Evolutionary conservation across 2,329 filamentous ascomycete species (phyloP), one percentile per base, ranked within the genome.

Genomic region (Apiospora rasikravindrae): DNA sequence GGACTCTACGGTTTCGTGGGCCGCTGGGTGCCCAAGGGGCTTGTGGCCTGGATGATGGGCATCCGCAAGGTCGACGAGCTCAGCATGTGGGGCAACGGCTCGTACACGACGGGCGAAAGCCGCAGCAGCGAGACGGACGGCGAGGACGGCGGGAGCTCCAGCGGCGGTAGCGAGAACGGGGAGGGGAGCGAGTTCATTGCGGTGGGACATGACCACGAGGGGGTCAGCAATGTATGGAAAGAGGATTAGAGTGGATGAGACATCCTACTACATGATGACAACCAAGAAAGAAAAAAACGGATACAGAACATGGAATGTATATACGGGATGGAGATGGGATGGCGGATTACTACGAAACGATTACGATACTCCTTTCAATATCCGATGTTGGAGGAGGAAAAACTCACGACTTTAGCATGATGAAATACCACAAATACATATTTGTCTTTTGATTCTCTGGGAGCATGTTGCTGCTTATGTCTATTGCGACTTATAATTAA

Each of bases 1-100:
- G 87, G 92, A 71, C 87, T 95, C 0, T 98, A 98, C 82, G 93
- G 94, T 51, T 87, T 98, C 42, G 92, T 98, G 10, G 96, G 95
- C 7, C 88, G 89, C 51, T 96, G 92, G 89, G 88, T 93, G 33
- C 96, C 96, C 1, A 87, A 89, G 26, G 88, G 91, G 2, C 80
- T 98, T 22, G 92, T 98, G n/a, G 91, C 91, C 1, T 96, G 94
- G 93, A 97, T 98, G 93, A 92, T 98, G 89, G 95, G 95, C 14
- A 89, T 95, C 72, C 86, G 91, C 73, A 85, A 85, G 71, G 89
- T 92, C 22, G 86, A 89, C 70, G 86, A 90, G 80, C 82, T 90
- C 67, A 86, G 85, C 68, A 80, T 85, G 2, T 89, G 87, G 87
- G 47, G 53, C 49, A 87, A 89, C 78, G 82, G 83, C 75, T 82